These are phyloP conservation scores for Pseudogymnoascus sp. DNA, from an alignment of 2,329 filamentous ascomycete species.

Conservation along the genomic window DNA sequence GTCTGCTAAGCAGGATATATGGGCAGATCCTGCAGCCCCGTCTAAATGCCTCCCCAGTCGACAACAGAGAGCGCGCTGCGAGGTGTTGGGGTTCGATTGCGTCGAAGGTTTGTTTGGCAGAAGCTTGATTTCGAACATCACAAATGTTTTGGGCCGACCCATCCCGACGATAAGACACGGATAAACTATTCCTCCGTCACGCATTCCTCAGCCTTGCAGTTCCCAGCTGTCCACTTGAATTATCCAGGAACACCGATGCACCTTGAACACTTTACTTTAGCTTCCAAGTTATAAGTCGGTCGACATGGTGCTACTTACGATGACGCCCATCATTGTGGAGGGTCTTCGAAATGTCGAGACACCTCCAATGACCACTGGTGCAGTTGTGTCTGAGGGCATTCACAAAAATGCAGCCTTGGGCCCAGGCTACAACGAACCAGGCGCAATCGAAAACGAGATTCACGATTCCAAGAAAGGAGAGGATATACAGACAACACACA, in stretches of 20 bases:
- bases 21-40: constrained; percentile 5
- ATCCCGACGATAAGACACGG: constrained; percentile 4
- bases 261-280: neutral
- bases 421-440: constrained; percentile 7
- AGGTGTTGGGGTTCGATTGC: constrained; percentile 1
- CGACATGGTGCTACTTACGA: constrained; percentile 68
- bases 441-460: neutral
- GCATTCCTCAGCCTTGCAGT: constrained; percentile 8
- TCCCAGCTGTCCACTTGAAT: neutral
- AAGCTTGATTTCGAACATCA: constrained; percentile 7
- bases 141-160: constrained; percentile 9
- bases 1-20: neutral
- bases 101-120: neutral
- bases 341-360: constrained; percentile 40
- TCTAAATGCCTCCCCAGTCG: constrained; percentile 1
- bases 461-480: neutral
- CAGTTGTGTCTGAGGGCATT: neutral
- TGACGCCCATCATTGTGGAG: constrained; percentile 60
- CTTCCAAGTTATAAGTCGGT: neutral
- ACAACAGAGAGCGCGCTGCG: neutral
- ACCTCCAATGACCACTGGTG: neutral
- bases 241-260: neutral
- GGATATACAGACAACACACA: neutral
- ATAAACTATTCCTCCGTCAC: constrained; percentile 6
- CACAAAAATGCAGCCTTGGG: constrained; percentile 10